A percentile compares a stretch with the other conserved stretches of the same genome.
phyloP scores from a whole-genome alignment of 164 flowering plant species.

The Protea cynaroides region DNA sequence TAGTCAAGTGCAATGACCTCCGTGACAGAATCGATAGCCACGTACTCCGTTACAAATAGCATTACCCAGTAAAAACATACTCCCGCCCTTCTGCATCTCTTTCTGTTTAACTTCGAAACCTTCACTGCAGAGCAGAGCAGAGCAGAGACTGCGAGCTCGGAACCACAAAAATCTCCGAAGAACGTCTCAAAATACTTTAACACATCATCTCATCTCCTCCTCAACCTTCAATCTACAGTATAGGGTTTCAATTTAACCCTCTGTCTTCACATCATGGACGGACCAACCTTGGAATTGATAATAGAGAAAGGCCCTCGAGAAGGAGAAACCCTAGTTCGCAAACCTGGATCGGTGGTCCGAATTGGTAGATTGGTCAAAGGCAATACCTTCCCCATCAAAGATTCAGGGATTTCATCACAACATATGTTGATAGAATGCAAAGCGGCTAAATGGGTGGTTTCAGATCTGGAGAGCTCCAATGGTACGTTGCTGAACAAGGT shows the following conservation, averaged over 20 bases:
- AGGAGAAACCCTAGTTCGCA: slow-evolving; percentile 48
- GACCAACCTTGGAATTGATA: slow-evolving; percentile 32
- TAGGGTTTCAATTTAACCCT: neutral
- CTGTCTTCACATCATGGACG: slow-evolving; percentile 4
- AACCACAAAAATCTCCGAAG: too few relatives aligned
- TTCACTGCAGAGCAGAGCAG: too few relatives aligned
- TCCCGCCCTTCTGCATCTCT: too few relatives aligned
- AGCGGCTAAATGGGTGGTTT: slow-evolving; percentile 45
- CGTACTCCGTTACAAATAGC: too few relatives aligned
- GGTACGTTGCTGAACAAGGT: slow-evolving; percentile 48
- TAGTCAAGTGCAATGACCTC: too few relatives aligned
- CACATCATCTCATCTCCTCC: too few relatives aligned
- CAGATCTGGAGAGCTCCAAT: slow-evolving; percentile 64
- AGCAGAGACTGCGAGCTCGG: too few relatives aligned
- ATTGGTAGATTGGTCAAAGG: slow-evolving; percentile 62
- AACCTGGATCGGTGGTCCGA: slow-evolving; percentile 22
- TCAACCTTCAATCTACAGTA: too few relatives aligned
- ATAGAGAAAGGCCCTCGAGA: slow-evolving; percentile 53
- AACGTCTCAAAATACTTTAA: too few relatives aligned
- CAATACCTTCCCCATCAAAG: slow-evolving; percentile 56
- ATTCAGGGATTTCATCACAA: slow-evolving; percentile 61
- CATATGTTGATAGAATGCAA: slow-evolving; percentile 43
- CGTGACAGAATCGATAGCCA: too few relatives aligned
- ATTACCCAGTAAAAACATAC: too few relatives aligned
- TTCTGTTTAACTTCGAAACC: too few relatives aligned